Base-by-base conservation (phyloP, 768 basidiomycete genomes). In the Hygrophorus russula region DNA sequence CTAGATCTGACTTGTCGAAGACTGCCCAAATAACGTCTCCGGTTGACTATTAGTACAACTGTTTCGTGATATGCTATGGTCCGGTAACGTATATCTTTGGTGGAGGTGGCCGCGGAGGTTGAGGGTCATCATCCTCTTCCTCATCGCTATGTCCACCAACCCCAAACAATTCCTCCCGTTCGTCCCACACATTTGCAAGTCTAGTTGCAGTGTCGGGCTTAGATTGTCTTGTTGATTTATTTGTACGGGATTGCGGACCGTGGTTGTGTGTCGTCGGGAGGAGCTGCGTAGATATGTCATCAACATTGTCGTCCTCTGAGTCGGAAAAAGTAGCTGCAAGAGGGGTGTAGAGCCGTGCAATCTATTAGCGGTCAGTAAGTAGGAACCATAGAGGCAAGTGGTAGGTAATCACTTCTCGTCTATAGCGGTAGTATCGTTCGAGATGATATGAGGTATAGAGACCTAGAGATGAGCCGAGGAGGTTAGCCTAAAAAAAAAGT, bases 281-380 rank as follows among this genome's bases (percentile, higher is more conserved):
- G 9, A 83, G 65, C 46, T 76, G 82, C 1, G 74, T 72, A 9
- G 65, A 69, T 47, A 52, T 47, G 19, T 53, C 59, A 12, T 58
- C 66, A 39, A 72, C 68, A 13, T 70, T 73, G 17, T 73, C 71
- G 14, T 80, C 73, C 31, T 75, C 75, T 2, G 67, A 64, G 32
- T 84, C 80, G 32, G 73, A 71, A 27, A 30, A 33, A 8, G 61
- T 42, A 49, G 65, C 50, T 5, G 71, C 74, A 28, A 91, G 64
- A 0, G 87, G 87, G 33, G 74, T 77, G 59, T 91, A 91, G 3
- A 91, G 65, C 4, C 84, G 77, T 14, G 78, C 69, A 47, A 90
- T 90, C 83, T 87, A 50, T 39, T 18, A 42, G 41, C 5, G 49
- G 17, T 6, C 12, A 20, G 28, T 28, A 42, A 28, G 27, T 4